Evolutionary conservation across 1,284 basidiomycete genomes (phyloP), one percentile per base, ranked within the genome.

Genomic region (Prillingera fragicola): DNA sequence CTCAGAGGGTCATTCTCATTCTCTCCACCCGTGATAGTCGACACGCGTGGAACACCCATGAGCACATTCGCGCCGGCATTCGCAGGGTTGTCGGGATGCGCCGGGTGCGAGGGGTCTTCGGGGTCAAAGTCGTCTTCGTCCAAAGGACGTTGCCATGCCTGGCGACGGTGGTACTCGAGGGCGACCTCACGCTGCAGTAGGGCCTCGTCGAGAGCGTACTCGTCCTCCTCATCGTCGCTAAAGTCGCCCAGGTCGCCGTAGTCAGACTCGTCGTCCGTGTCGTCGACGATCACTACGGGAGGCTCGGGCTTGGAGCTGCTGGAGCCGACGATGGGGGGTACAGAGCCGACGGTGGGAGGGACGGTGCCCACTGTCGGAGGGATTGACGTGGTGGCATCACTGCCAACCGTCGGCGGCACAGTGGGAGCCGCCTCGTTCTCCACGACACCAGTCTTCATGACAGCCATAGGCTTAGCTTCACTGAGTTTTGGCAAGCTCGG

Each of bases 181-280:
- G 67, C 67, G 2, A 67, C 57, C 45, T 69, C 65, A 21, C 67
- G 51, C 12, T 59, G 60, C 10, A 67, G 54, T 1, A 69, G 46
- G 9, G 65, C 67, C 33, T 69, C 61, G 42, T 69, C 65, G 10
- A 69, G 52, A 36, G 63, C 60, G 44, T 67, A 67, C 45, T 67
- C 67, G 48, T 69, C 67, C 31, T 67, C 64, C 15, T 64, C 62
- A 7, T 55, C 62, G 13, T 57, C 55, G 14, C 48, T 50, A 28
- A 52, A 60, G n/a, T 63, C 57, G 44, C 51, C 52, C 10, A 59
- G 45, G 17, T 65, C 65, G 8, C 59, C 63, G 14, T 60, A 59
- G 12, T 55, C 52, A 13, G 59, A 57, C 3, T 54, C 54, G 18
- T 57, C 54, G 22, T 50, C 41, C 15, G 41, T 43, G 42, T 53